Base-by-base conservation (phyloP, 2,329 filamentous ascomycete genomes). In the Dendrostoma leiphaemia region DNA sequence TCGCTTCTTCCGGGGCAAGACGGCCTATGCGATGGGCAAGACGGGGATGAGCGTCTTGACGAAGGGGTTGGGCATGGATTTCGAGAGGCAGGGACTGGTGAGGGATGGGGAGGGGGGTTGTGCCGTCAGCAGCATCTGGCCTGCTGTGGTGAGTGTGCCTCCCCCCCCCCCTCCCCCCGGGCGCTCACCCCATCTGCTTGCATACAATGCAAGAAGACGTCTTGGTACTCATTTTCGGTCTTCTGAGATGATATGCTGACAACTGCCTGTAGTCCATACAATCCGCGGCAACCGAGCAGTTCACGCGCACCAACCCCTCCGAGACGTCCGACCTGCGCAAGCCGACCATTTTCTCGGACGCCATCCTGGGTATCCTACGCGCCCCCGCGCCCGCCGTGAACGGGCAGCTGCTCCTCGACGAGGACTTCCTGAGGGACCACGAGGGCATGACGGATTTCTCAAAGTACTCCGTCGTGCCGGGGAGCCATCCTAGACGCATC, bases 81-180 rank as follows among this genome's bases (percentile, higher is more conserved):
- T 89, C 65, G 73, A 82, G 60, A 74, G 90, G 29, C 79, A 91
- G 61, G 84, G 80, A 0, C 78, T 81, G 61, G 54, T 57, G n/a
- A 71, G 64, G 0, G 74, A 82, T 6, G 45, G 45, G 7, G 51
- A 48, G 41, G 48, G 44, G 9, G 53, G 49, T 4, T 91, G 93
- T 88, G 86, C 88, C 10, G 85, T 94, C 52, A 90, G 86, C 0
- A 89, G 87, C 60, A 80, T 95, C 5, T 96, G 91, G 91, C 90
- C 90, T 10, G 90, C 90, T 4, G 81, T 78, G 28, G 88, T 89
- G 71, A 61, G 84, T 72, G 35, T 44, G 34, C 6, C 15, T n/a
- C 13, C 34, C 13, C 34, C 6, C 34, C 34, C 34, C 17, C 17
- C 17, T 15, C 13, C 34, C 6, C 13, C 15, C 34, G 6, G 6